These are phyloP conservation scores for Uronychia setigera DNA, from an alignment of 73 alveolate species.

Conservation along the genomic window DNA sequence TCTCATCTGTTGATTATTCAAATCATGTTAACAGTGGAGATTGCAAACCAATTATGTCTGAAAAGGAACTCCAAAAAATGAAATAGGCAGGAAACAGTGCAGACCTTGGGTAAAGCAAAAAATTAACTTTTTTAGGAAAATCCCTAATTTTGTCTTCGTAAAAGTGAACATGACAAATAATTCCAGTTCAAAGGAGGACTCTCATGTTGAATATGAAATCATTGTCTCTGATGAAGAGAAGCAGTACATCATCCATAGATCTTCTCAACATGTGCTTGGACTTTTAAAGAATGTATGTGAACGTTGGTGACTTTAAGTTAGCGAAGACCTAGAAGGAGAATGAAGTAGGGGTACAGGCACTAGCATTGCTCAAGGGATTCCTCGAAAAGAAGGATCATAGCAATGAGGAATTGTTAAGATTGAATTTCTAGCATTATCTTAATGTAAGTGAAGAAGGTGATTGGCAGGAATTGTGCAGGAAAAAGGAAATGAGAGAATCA, in stretches of 20 bases:
- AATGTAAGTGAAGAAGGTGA: background rate
- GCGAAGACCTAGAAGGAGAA: background rate
- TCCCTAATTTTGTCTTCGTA: background rate
- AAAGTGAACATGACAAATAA: background rate
- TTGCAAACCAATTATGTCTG: background rate
- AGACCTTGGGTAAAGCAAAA: background rate
- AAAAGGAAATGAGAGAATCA: background rate
- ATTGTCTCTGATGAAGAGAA: background rate
- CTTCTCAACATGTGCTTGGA: background rate
- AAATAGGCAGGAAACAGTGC: background rate
- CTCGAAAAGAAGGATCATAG: background rate
- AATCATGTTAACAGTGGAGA: background rate
- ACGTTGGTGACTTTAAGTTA: background rate
- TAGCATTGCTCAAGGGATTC: background rate
- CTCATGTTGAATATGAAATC: background rate
- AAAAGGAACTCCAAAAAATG: background rate
- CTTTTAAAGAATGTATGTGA: background rate
- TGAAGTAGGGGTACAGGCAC: background rate
- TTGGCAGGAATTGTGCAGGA: background rate
- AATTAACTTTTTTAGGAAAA: background rate
- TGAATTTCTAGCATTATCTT: background rate
- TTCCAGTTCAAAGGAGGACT: background rate
- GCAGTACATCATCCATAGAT: background rate
- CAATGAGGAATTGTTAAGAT: background rate
- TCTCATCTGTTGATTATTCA: background rate